A percentile compares a stretch with the other conserved stretches of the same genome.
Conservation (phyloP, 2,329 filamentous ascomycete genomes). For the Boeremia exigua region DNA sequence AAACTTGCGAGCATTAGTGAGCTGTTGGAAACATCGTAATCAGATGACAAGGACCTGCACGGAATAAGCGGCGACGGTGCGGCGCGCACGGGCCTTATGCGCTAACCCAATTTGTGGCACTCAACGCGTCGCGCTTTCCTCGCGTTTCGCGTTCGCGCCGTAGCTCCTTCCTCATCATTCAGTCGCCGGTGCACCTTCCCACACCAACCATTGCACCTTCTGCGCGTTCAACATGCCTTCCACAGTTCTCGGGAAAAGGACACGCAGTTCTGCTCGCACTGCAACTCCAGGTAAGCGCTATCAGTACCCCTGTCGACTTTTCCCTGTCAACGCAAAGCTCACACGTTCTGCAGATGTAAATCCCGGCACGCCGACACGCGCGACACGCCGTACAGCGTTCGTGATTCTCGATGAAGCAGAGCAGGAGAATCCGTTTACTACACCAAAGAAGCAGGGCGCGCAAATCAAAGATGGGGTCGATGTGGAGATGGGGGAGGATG, state of each 20-base stretch:
- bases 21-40: too few species aligned
- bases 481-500: constrained; percentile 49
- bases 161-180: constrained; percentile 25
- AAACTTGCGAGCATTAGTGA: too few species aligned
- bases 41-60: background rate
- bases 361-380: constrained; percentile 40
- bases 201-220: constrained; percentile 30
- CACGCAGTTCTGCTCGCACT: constrained; percentile 38
- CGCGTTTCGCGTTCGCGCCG: constrained; percentile 21
- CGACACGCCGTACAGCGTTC: constrained; percentile 54
- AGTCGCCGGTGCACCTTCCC: constrained; percentile 25
- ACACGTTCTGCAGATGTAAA: constrained; percentile 33
- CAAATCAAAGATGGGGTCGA: constrained; percentile 53
- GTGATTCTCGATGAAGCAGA: constrained; percentile 66
- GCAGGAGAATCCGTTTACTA: constrained; percentile 66
- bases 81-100: background rate
- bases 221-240: constrained; percentile 35
- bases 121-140: constrained; percentile 29
- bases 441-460: constrained; percentile 40
- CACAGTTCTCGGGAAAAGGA: constrained; percentile 49
- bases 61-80: background rate
- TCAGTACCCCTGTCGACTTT: constrained; percentile 10
- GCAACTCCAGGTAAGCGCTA: constrained; percentile 36
- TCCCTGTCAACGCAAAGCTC: constrained; percentile 29
- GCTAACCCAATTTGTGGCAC: constrained; percentile 17